Base-by-base conservation (phyloP, 1,139 yeast genomes). In the Pichia sp. region DNA sequence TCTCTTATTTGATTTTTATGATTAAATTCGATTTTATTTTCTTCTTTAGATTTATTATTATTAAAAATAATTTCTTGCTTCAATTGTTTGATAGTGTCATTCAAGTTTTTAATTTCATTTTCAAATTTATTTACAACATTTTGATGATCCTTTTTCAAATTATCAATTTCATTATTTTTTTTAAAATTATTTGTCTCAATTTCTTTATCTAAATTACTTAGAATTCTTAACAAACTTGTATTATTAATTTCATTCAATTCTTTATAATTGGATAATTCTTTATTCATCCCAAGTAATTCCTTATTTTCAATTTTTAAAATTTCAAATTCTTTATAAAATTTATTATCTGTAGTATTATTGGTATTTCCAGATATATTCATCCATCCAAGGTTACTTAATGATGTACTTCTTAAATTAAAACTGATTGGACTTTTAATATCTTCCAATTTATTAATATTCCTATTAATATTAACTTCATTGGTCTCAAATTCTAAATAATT, bases 301-400 rank as follows among this genome's bases (percentile, higher is more conserved):
- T 32, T 7, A 38, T 28, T 25, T 18, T 38, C 31, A 10, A 3
- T 27, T 25, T 47, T 44, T 5, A 48, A 27, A 26, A 27, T 39
- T 28, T 41, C 48, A 25, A 40, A 40, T 36, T 48, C 47, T 30
- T 34, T 44, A 8, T n/a, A 5, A 6, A 41, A 29, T 11, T 34
- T 41, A 2, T 30, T n/a, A 18, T 32, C 30, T 18, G 18, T 11
- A 10, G 29, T 5, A 11, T 34, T 18, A 34, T 40, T 40, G 7
- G 6, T 11, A 7, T 18, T 42, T 31, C 40, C 38, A 2, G 39
- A 28, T 31, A 49, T 42, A 39, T 49, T 44, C 52, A 49, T 31
- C 47, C 48, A 49, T 7, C 50, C 52, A 28, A 18, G 43, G 43
- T 38, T 34, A 5, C 47, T 41, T 34, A 34, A 26, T 9, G 33